A percentile compares a stretch with the other conserved stretches of the same genome.
Conservation (phyloP, 371 early-diverging fungal genomes). For the Actinomortierella wolfii region DNA sequence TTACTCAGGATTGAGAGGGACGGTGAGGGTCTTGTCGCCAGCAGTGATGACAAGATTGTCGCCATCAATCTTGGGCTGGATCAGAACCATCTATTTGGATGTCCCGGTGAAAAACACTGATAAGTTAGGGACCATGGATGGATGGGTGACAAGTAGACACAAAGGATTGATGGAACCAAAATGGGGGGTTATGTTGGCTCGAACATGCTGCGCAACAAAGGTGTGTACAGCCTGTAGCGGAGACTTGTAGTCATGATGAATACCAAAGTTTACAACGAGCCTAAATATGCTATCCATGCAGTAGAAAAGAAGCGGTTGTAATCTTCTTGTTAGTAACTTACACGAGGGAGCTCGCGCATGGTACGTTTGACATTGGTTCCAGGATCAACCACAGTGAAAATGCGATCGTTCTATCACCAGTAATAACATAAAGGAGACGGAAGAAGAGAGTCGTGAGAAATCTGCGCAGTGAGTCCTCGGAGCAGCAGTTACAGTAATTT, state of each 20-base stretch:
- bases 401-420: slow-evolving; percentile 25
- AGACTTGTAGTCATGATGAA: too few relatives aligned
- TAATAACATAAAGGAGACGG: not conserved
- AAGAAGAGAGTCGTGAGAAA: too few relatives aligned
- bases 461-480: too few relatives aligned
- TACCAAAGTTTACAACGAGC: too few relatives aligned
- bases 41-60: slow-evolving; percentile 32
- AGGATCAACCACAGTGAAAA: slow-evolving; percentile 28
- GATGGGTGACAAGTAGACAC: too few relatives aligned
- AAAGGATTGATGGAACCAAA: too few relatives aligned
- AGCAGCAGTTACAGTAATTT: too few relatives aligned
- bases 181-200: too few relatives aligned
- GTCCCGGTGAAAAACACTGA: not conserved
- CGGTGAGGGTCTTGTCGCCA: slow-evolving; percentile 23
- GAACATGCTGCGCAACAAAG: not conserved
- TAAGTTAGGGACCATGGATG: too few relatives aligned
- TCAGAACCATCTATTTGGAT: slow-evolving; percentile 23
- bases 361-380: slow-evolving; percentile 29
- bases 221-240: too few relatives aligned
- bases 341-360: slow-evolving; percentile 37
- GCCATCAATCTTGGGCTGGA: slow-evolving; percentile 26
- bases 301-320: too few relatives aligned
- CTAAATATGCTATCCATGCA: too few relatives aligned
- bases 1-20: slow-evolving; percentile 42
- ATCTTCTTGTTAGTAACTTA: slow-evolving; percentile 10